Evolutionary conservation across 1,284 basidiomycete species (phyloP).

Genomic region (Porodaedalea pini): DNA sequence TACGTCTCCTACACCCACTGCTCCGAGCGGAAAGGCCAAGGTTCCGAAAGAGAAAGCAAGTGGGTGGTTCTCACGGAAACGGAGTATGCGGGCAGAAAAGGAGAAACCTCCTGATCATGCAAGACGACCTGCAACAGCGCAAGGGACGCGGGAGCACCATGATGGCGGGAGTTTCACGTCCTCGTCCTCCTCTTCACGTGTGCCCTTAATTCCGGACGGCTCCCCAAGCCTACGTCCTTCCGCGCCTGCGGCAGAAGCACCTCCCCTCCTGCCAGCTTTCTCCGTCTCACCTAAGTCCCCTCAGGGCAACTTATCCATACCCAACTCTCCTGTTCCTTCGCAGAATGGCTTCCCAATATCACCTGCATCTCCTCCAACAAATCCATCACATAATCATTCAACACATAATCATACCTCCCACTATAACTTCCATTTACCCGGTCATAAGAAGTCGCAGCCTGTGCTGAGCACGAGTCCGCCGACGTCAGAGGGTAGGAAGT

Average conservation of each 20-base stretch:
- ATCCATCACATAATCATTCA: background rate
- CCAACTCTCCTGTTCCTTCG: slow-evolving; percentile 6
- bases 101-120: slow-evolving; percentile 8
- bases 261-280: background rate
- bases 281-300: background rate
- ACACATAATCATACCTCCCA: background rate
- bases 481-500: background rate
- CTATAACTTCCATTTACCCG: slow-evolving; percentile 6
- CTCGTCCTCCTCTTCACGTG: slow-evolving; percentile 14
- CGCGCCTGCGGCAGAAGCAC: background rate
- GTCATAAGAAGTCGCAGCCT: slow-evolving; percentile 20
- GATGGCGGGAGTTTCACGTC: slow-evolving; percentile 10
- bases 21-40: slow-evolving; percentile 36
- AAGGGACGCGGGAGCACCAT: slow-evolving; percentile 7
- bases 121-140: slow-evolving; percentile 8
- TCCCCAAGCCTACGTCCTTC: background rate
- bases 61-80: slow-evolving; percentile 58
- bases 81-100: slow-evolving; percentile 29
- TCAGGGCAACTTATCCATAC: background rate
- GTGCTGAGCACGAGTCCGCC: background rate
- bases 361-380: background rate
- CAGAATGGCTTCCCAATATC: slow-evolving; percentile 5
- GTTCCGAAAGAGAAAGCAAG: slow-evolving; percentile 42
- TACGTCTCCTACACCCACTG: slow-evolving; percentile 1
- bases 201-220: slow-evolving; percentile 4